Percentiles rank a stretch among this genome's conserved stretches.
Evolutionary conservation across 345 rosid genomes (phyloP).

Genomic region (Luvunga scandens): DNA sequence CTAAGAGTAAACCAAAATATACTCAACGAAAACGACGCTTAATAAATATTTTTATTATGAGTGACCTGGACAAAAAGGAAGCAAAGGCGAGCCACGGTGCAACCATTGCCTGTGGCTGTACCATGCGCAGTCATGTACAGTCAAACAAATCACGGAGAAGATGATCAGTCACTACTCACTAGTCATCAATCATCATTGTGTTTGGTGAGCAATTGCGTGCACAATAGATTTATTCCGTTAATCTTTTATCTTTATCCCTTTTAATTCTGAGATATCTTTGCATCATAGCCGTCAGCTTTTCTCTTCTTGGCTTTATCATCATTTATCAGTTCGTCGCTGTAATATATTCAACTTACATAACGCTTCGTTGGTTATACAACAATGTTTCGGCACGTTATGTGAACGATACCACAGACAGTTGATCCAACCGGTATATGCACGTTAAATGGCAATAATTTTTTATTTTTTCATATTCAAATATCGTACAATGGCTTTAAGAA

Average conservation of each 20-base stretch:
- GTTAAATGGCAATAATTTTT: no score
- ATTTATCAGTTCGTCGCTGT: not conserved
- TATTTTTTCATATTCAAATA: no score
- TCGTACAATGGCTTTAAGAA: no score
- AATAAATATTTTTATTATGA: no score
- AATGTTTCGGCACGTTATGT: no score
- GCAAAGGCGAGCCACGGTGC: not conserved
- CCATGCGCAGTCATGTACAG: not conserved
- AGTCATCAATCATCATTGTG: not conserved
- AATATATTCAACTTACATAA: no score
- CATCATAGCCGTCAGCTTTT: not conserved
- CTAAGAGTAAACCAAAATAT: not conserved
- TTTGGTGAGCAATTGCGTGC: constrained; percentile 30
- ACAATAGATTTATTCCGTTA: constrained; percentile 12
- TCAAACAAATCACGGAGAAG: no score
- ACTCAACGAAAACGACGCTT: not conserved
- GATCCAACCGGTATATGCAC: no score
- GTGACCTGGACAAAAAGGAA: constrained; percentile 11
- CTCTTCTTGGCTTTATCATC: not conserved
- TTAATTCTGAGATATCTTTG: no score
- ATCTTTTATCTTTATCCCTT: not conserved
- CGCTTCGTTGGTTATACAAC: no score
- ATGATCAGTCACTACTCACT: no score
- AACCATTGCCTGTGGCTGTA: constrained; percentile 14
- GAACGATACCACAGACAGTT: no score